These are phyloP conservation scores for Fragosphaeria purpurea DNA, from an alignment of 2,329 filamentous ascomycete species.

Conservation along the genomic window DNA sequence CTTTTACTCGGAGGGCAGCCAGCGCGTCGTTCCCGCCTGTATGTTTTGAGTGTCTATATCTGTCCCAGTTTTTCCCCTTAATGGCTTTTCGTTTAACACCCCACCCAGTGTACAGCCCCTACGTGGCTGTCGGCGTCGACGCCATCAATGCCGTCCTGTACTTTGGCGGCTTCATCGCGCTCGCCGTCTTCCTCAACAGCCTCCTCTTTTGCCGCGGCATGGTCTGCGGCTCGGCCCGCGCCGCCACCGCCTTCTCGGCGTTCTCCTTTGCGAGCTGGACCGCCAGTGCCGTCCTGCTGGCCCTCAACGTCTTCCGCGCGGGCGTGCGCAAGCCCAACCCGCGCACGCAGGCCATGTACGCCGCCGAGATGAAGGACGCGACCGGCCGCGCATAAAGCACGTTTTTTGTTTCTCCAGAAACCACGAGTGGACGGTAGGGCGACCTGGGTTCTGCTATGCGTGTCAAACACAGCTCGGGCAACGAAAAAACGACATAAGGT, in stretches of 20 bases:
- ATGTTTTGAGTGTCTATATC: constrained; percentile 9
- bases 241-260: constrained; percentile 43
- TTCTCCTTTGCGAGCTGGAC: constrained; percentile 45
- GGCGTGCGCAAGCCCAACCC: constrained; percentile 21
- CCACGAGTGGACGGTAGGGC: no score
- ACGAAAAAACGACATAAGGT: no score
- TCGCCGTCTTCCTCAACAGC: constrained; percentile 45
- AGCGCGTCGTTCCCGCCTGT: constrained; percentile 34
- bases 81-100: neutral
- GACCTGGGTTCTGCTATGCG: neutral
- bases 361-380: constrained; percentile 27
- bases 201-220: constrained; percentile 47
- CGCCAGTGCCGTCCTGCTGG: constrained; percentile 34
- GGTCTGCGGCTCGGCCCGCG: constrained; percentile 46
- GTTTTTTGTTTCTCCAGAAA: no score
- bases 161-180: constrained; percentile 49
- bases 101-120: constrained; percentile 34
- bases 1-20: constrained; percentile 40
- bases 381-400: constrained; percentile 8
- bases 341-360: constrained; percentile 19
- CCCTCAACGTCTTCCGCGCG: constrained; percentile 36
- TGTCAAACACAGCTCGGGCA: neutral
- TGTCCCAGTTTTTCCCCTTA: neutral
- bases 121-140: constrained; percentile 39
- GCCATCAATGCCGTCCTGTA: constrained; percentile 44